These are phyloP conservation scores for Stenogyne calaminthoides DNA, from an alignment of 305 asterid genomes.

Conservation along the genomic window DNA sequence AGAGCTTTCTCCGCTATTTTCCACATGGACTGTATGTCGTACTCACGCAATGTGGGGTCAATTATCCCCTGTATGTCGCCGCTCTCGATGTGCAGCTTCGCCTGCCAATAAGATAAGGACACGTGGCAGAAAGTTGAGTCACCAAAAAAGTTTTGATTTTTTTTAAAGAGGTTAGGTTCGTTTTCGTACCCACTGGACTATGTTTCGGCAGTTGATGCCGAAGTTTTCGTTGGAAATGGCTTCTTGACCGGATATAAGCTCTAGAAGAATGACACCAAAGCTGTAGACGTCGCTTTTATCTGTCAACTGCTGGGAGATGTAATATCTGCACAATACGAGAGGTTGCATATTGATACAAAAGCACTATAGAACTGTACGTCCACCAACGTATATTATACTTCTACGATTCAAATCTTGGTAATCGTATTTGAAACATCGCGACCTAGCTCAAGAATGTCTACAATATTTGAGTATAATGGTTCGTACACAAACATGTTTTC, in stretches of 20 bases:
- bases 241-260: constrained; percentile 96
- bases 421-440: neutral
- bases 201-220: constrained; percentile 85
- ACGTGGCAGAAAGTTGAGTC: neutral
- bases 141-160: neutral
- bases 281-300: constrained; percentile 96
- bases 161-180: neutral
- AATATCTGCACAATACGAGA: constrained; percentile 58
- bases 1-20: constrained; percentile 97
- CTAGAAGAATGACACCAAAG: constrained; percentile 93
- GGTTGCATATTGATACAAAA: constrained; percentile 1
- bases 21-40: constrained; percentile 97
- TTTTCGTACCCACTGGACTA: constrained; percentile 89
- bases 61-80: constrained; percentile 96
- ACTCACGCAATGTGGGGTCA: constrained; percentile 71
- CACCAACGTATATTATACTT: neutral
- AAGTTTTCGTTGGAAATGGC: constrained; percentile 94
- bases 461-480: neutral
- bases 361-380: neutral
- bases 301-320: constrained; percentile 95
- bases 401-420: neutral
- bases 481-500: neutral
- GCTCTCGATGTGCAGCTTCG: constrained; percentile 85
- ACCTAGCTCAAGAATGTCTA: neutral
- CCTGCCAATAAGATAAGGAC: constrained; percentile 44